Evolutionary conservation across 345 rosid genomes (phyloP), one percentile per base, ranked within the genome.

Genomic region (Brassica cretica): DNA sequence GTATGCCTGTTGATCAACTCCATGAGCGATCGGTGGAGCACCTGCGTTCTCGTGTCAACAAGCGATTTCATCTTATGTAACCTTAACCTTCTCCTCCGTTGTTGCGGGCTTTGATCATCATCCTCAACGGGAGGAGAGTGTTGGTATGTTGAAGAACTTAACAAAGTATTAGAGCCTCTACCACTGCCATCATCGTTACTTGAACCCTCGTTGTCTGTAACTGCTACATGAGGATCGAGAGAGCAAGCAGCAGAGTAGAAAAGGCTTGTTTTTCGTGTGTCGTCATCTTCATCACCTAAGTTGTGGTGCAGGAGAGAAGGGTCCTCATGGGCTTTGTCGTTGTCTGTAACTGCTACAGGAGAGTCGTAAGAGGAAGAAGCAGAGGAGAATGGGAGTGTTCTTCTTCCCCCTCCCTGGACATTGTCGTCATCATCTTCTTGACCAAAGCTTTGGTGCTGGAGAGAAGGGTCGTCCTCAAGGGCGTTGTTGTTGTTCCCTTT

Each of bases 1-100:
- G 56, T n/a, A 8, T 49, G 81, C 81, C 86, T 89, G 84, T 85
- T 82, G 68, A 92, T 77, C 80, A 86, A 83, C 84, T 89, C 94
- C 85, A 94, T 82, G 70, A 91, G 83, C n/a, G 94, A 88, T 32
- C 85, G 83, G 71, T 91, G 93, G 79, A 92, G 49, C 80, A 89
- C 84, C 67, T 88, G 97, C 81, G 91, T 91, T n/a, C 93, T 85
- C 1, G 88, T 63, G 61, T 92, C 98, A 30, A 91, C 82, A 29
- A 91, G 78, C 10, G 98, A 87, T 61, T 80, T 84, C 86, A 85
- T 83, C 39, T 81, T 81, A 44, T 85, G 66, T 16, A 75, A 68
- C 70, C 70, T 66, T 21, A 51, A 5, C n/a, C 72, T 56, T 72
- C 84, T 87, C 75, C 78, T 68, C 14, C 67, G 79, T 24, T 77